Evolutionary conservation across 108 stramenopile genomes (phyloP).

Genomic region (Cyclotella choctawhatcheeana): DNA sequence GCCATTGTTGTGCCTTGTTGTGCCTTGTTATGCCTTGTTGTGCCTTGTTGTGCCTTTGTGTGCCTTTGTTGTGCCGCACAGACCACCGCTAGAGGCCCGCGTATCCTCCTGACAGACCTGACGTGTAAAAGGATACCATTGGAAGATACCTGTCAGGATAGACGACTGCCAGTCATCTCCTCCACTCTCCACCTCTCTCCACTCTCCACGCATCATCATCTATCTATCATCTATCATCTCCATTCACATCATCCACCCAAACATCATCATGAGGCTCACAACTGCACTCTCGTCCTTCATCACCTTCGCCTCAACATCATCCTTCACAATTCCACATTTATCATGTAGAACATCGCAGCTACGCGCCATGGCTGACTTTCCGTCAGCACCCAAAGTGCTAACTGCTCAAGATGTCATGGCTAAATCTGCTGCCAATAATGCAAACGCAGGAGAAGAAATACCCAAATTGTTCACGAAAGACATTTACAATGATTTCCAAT

Average conservation of each 20-base stretch:
- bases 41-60: too few relatives aligned
- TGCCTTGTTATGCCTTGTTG: too few relatives aligned
- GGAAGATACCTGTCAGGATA: too few relatives aligned
- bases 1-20: too few relatives aligned
- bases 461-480: slow-evolving; percentile 69
- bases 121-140: too few relatives aligned
- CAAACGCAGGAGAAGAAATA: slow-evolving; percentile 38
- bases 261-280: slow-evolving; percentile 16
- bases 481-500: slow-evolving; percentile 67
- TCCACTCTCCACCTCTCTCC: neutral
- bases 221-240: neutral
- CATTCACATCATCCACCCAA: too few relatives aligned
- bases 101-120: too few relatives aligned
- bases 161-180: too few relatives aligned
- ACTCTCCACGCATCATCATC: neutral
- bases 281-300: slow-evolving; percentile 13
- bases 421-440: neutral
- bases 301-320: slow-evolving; percentile 5
- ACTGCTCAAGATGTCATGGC: neutral
- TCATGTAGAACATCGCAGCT: neutral
- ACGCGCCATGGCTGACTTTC: neutral
- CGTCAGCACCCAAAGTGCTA: slow-evolving; percentile 8
- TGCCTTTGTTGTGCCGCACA: too few relatives aligned
- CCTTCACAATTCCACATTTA: slow-evolving; percentile 7
- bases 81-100: too few relatives aligned